Base-by-base conservation (phyloP, 2,329 filamentous ascomycete genomes). In the Helotiales sp. region DNA sequence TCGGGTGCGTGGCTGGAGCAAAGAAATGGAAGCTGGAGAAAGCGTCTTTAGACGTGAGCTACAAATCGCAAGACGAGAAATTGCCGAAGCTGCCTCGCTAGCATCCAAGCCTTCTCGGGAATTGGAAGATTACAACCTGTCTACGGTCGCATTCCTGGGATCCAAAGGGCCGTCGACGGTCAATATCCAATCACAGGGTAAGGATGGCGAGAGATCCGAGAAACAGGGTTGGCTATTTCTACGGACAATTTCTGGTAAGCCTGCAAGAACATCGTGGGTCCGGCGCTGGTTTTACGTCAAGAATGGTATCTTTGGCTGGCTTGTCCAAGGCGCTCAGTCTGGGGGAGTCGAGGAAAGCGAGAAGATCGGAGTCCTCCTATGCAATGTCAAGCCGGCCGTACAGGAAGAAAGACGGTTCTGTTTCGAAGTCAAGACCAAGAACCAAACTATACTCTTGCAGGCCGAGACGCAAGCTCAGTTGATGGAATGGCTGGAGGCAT, bases 361-460 rank as follows among this genome's bases (percentile, higher is more conserved):
- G 68, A 92, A 96, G 75, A 96, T 96, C 60, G 95, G 95, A 38
- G 93, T 99, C 2, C 76, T 99, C 52, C 84, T 99, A 36, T 99
- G 95, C 76, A 96, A 91, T 68, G 89, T 95, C 49, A 91, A 93
- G 67, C 92, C 93, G 17, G 92, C 93, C 0, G 89, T 96, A 52
- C 87, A 91, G 65, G 95, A 99, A 74, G 95, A 99, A 69, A 86
- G 95, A 36, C 85, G 95, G 15, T 99, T 98, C 74, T 98, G 95
- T 72, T 97, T 99, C 68, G 95, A 99, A 74, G 89, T 99, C 69
- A 99, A 98, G 79, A 99, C 95, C 2, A 99, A 97, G 74, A 96
- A 91, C 69, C 90, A 90, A 62, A 95, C 88, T 50, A 86, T 96
- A 62, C 78, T 97, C 58, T 79, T 99, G 2, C 95, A 99, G 75